phyloP scores from a whole-genome alignment of 495 filamentous ascomycete genomes.

The Aspergillus heteromorphus region DNA sequence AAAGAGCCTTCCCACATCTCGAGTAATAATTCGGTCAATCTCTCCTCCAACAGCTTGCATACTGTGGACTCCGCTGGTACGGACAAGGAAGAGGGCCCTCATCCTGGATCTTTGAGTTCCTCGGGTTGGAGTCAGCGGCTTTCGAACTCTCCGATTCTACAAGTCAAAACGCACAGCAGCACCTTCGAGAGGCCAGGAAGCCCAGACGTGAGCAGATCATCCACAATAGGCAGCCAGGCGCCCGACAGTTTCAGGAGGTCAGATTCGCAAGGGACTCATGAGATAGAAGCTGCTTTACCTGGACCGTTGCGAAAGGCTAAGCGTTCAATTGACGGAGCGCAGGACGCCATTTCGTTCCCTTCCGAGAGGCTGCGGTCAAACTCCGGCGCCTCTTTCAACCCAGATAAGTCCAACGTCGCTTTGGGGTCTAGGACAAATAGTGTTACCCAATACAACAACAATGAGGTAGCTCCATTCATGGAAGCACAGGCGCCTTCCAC shows the following conservation, averaged over 20 bases:
- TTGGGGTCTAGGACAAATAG: conserved; percentile 29
- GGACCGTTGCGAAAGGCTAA: conserved; percentile 19
- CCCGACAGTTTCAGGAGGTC: conserved; percentile 24
- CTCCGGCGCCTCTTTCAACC: conserved; percentile 35
- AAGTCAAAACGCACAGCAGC: conserved; percentile 25
- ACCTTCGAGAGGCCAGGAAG: conserved; percentile 18
- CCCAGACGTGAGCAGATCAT: conserved; percentile 16
- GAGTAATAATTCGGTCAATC: conserved; percentile 31
- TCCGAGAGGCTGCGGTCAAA: conserved; percentile 26
- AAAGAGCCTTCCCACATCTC: conserved; percentile 39
- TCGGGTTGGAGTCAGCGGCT: conserved; percentile 27
- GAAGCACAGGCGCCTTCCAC: conserved; percentile 37
- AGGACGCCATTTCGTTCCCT: conserved; percentile 15
- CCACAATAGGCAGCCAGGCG: conserved; percentile 14
- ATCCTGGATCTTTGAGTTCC: conserved; percentile 24
- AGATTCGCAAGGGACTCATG: conserved; percentile 24
- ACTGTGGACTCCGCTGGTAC: conserved; percentile 27
- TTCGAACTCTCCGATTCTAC: conserved; percentile 31
- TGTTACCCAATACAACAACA: conserved; percentile 10
- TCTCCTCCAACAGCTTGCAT: conserved; percentile 22
- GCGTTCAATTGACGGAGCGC: conserved; percentile 20
- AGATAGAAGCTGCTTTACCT: conserved; percentile 20
- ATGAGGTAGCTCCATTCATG: conserved; percentile 35
- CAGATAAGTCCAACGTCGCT: conserved; percentile 27
- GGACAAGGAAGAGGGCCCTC: conserved; percentile 27